Percentiles rank a stretch among this genome's conserved stretches.
Evolutionary conservation across 164 flowering plant species (phyloP).

Genomic region (grape (Vitis vinifera)): DNA sequence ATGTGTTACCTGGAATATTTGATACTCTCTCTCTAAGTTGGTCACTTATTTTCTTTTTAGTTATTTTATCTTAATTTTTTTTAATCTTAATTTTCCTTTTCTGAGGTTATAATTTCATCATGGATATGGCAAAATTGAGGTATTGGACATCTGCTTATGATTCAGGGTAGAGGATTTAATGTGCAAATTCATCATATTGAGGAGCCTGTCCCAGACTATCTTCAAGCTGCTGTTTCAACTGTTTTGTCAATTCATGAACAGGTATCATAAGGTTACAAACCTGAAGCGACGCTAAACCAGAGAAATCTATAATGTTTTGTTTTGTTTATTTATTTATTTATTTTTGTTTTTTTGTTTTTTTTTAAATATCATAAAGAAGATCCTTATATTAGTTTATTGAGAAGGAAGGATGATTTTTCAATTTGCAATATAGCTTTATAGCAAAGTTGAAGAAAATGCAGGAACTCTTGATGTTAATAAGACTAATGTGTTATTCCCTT

Average conservation of each 20-base stretch:
- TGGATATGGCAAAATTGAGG: slow-evolving; percentile 2
- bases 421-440: too few relatives aligned
- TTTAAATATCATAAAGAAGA: too few relatives aligned
- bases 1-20: slow-evolving; percentile 5
- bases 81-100: neutral
- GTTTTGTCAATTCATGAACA: slow-evolving; percentile 72
- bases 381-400: too few relatives aligned
- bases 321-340: too few relatives aligned
- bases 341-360: too few relatives aligned
- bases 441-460: too few relatives aligned
- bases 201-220: slow-evolving; percentile 85
- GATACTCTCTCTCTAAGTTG: neutral
- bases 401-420: too few relatives aligned
- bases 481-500: too few relatives aligned
- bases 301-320: too few relatives aligned
- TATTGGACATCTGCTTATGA: slow-evolving; percentile 4
- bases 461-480: too few relatives aligned
- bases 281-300: too few relatives aligned
- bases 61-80: neutral
- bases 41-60: neutral
- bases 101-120: neutral
- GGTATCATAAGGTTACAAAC: slow-evolving; percentile 32
- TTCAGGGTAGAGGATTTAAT: slow-evolving; percentile 90
- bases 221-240: slow-evolving; percentile 83
- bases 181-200: slow-evolving; percentile 77